phyloP scores from a whole-genome alignment of 148 eudicot species.

The Salicornia ramosissima region DNA sequence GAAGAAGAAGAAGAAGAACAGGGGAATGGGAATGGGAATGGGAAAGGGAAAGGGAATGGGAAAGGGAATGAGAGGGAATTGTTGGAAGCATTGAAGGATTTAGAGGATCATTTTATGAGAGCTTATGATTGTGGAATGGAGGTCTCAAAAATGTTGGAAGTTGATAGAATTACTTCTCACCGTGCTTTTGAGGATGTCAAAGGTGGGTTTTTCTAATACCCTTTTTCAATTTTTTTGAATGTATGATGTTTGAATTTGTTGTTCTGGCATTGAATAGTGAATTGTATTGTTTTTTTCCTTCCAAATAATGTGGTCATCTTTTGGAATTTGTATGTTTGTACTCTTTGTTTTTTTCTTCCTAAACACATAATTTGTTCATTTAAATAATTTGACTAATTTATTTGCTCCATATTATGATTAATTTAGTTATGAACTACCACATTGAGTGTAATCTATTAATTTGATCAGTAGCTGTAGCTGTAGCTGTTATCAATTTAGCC shows the following conservation, averaged over 20 bases:
- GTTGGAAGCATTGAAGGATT: constrained; percentile 42
- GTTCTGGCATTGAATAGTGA: not conserved
- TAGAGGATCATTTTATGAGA: constrained; percentile 47
- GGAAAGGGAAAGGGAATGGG: not conserved
- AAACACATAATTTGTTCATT: not conserved
- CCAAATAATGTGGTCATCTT: not conserved
- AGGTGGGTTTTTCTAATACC: constrained; percentile 23
- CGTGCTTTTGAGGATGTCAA: constrained; percentile 29
- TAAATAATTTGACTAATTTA: not conserved
- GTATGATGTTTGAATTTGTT: not conserved
- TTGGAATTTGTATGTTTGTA: not conserved
- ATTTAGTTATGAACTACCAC: too few species aligned
- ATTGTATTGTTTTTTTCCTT: not conserved
- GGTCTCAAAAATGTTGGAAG: constrained; percentile 54
- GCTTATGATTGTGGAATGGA: constrained; percentile 34
- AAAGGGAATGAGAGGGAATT: constrained; percentile 30
- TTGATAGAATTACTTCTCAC: constrained; percentile 24
- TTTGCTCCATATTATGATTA: too few species aligned
- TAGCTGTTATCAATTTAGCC: too few species aligned
- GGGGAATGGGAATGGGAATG: not conserved
- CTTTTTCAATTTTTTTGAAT: not conserved
- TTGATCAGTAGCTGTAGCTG: too few species aligned
- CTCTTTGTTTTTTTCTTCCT: too few species aligned
- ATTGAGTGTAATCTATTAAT: too few species aligned
- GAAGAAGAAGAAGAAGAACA: constrained; percentile 11